Evolutionary conservation across 805 yeast species (phyloP).

Genomic region (Candida verbasci): DNA sequence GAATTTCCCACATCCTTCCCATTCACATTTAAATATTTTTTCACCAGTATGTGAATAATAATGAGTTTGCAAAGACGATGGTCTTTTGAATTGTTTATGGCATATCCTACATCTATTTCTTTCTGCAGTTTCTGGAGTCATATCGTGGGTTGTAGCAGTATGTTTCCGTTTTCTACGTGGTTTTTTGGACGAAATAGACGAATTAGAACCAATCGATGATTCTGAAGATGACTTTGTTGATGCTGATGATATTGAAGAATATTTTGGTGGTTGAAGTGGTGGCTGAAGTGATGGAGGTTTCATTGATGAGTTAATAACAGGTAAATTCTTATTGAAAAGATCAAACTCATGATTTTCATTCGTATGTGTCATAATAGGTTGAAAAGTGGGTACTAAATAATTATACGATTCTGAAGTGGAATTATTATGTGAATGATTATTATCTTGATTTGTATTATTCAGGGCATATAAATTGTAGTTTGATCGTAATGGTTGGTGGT

Average conservation of each 20-base stretch:
- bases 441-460: no score
- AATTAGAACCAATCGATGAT: neutral
- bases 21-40: slow-evolving; percentile 33
- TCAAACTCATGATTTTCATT: no score
- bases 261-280: no score
- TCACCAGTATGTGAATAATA: slow-evolving; percentile 60
- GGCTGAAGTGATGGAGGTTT: no score
- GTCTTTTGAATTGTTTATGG: slow-evolving; percentile 73
- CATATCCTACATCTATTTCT: slow-evolving; percentile 54
- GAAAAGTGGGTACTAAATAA: no score
- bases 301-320: no score
- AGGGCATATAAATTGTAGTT: no score
- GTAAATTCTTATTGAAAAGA: no score
- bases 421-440: no score
- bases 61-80: slow-evolving; percentile 79
- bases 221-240: neutral
- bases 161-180: slow-evolving; percentile 13
- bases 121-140: slow-evolving; percentile 43
- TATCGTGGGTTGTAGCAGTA: slow-evolving; percentile 19
- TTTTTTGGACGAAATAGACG: slow-evolving; percentile 3
- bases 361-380: no score
- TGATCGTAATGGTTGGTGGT: no score
- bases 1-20: slow-evolving; percentile 61
- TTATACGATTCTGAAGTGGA: no score
- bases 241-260: neutral